Evolutionary conservation across 2,329 filamentous ascomycete genomes (phyloP).

Genomic region (Chalara sp.): DNA sequence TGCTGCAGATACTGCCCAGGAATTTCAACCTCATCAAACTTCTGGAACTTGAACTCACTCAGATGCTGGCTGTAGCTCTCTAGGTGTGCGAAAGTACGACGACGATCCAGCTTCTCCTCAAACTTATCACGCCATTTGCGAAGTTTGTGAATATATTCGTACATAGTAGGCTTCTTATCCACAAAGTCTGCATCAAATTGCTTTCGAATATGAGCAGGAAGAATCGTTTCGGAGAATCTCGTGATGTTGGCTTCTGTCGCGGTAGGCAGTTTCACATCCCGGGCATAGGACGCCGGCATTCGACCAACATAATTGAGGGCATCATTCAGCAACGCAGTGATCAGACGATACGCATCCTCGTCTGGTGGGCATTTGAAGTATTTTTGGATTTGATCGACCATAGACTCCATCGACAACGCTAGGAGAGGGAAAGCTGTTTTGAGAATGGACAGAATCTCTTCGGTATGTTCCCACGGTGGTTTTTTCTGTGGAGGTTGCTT

Average conservation of each 20-base stretch:
- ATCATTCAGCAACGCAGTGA: slow-evolving; percentile 95
- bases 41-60: slow-evolving; percentile 94
- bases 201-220: slow-evolving; percentile 89
- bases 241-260: slow-evolving; percentile 96
- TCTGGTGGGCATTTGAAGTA: slow-evolving; percentile 98
- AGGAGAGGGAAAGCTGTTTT: slow-evolving; percentile 96
- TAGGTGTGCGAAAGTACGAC: slow-evolving; percentile 42
- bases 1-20: slow-evolving; percentile 95
- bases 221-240: slow-evolving; percentile 90
- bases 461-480: slow-evolving; percentile 92
- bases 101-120: slow-evolving; percentile 90
- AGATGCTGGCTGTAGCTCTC: slow-evolving; percentile 86
- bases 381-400: slow-evolving; percentile 98
- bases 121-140: slow-evolving; percentile 96
- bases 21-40: slow-evolving; percentile 97
- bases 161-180: slow-evolving; percentile 90
- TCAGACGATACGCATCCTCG: slow-evolving; percentile 93
- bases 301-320: slow-evolving; percentile 87
- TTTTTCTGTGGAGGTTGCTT: slow-evolving; percentile 41
- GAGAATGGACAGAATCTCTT: slow-evolving; percentile 89
- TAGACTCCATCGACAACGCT: slow-evolving; percentile 97
- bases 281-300: slow-evolving; percentile 78
- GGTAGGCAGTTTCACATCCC: slow-evolving; percentile 81
- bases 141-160: slow-evolving; percentile 95
- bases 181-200: slow-evolving; percentile 99